A percentile compares a stretch with the other conserved stretches of the same genome.
Conservation (phyloP, 1,284 basidiomycete genomes). For the Apiotrichum siamense region DNA sequence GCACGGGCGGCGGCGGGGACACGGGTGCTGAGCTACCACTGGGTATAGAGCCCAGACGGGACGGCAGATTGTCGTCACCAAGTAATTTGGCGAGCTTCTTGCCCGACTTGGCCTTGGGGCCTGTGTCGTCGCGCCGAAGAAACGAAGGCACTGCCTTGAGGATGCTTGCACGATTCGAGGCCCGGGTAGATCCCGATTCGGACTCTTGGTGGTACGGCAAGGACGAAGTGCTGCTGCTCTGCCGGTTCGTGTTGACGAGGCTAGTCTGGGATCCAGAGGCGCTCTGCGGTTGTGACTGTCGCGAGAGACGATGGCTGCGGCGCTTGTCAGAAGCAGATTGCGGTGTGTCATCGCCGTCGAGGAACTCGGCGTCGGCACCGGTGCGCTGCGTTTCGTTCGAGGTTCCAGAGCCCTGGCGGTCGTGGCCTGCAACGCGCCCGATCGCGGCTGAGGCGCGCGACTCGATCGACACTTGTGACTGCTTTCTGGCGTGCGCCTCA, state of each 20-base stretch:
- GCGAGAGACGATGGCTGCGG: slow-evolving; percentile 6
- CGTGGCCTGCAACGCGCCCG: slow-evolving; percentile 1
- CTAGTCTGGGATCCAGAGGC: slow-evolving; percentile 23
- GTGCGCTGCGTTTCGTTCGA: slow-evolving; percentile 8
- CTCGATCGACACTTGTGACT: slow-evolving; percentile 7
- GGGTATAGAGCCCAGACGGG: not conserved
- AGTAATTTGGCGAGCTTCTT: slow-evolving; percentile 68
- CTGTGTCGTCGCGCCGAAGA: slow-evolving; percentile 22
- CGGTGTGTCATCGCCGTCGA: slow-evolving; percentile 25
- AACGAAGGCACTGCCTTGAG: slow-evolving; percentile 34
- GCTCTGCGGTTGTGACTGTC: slow-evolving; percentile 10
- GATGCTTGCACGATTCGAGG: slow-evolving; percentile 33
- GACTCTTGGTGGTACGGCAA: slow-evolving; percentile 30
- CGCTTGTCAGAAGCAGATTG: slow-evolving; percentile 1
- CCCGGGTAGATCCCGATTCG: slow-evolving; percentile 30
- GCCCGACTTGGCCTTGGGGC: slow-evolving; percentile 23
- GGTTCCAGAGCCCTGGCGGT: slow-evolving; percentile 4
- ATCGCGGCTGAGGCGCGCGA: not conserved
- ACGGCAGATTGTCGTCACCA: slow-evolving; percentile 50
- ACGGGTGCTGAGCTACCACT: not conserved
- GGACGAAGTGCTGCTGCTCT: slow-evolving; percentile 34
- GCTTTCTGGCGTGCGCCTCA: slow-evolving; percentile 2
- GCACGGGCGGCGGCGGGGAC: not conserved
- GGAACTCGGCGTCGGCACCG: slow-evolving; percentile 39
- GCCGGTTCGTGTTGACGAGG: slow-evolving; percentile 14